A percentile compares a stretch with the other conserved stretches of the same genome.
phyloP scores from a whole-genome alignment of 495 filamentous ascomycete species.

The Tuber indicum region DNA sequence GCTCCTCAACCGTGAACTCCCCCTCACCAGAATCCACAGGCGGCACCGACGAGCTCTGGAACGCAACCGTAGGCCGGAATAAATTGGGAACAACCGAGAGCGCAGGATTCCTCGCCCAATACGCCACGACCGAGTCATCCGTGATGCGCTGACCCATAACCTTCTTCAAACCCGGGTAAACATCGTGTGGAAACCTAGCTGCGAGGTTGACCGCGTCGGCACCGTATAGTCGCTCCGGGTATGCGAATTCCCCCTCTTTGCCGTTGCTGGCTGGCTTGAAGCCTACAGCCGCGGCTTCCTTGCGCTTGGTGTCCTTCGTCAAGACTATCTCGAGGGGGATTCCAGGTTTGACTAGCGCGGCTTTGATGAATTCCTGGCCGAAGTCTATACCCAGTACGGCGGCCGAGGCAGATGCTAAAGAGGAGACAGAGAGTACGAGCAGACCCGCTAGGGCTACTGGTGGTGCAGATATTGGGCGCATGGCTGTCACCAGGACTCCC shows the following conservation, averaged over 20 bases:
- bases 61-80: constrained; percentile 63
- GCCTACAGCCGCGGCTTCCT: constrained; percentile 83
- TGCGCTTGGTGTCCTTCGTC: constrained; percentile 96
- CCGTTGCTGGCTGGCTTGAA: constrained; percentile 73
- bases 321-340: constrained; percentile 97
- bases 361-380: constrained; percentile 96
- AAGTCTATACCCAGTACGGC: constrained; percentile 89
- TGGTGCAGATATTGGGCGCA: constrained; percentile 33
- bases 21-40: constrained; percentile 56
- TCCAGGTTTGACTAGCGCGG: constrained; percentile 90
- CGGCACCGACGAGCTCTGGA: constrained; percentile 66
- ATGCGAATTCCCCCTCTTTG: constrained; percentile 51
- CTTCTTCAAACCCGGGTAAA: constrained; percentile 86
- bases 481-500: constrained; percentile 25
- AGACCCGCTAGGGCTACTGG: constrained; percentile 38
- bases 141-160: constrained; percentile 67
- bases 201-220: constrained; percentile 81
- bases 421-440: constrained; percentile 54
- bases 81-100: constrained; percentile 52
- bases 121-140: constrained; percentile 58
- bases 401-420: constrained; percentile 55
- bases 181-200: constrained; percentile 82
- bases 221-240: constrained; percentile 87
- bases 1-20: constrained; percentile 80
- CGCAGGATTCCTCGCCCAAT: constrained; percentile 65